Base-by-base conservation (phyloP, 768 basidiomycete genomes). In the Tylopilus felleus region DNA sequence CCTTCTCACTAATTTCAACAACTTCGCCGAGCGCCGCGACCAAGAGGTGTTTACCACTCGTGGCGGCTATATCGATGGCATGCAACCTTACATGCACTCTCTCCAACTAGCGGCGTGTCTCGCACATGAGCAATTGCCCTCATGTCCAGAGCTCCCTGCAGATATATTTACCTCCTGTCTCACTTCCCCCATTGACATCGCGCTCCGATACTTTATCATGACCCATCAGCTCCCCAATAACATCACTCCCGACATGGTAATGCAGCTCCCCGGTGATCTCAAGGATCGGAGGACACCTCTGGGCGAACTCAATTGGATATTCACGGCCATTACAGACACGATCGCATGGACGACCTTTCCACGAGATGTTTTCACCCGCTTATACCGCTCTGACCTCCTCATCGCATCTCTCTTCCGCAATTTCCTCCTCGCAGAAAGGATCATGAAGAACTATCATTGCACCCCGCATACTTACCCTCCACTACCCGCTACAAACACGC, bases 221-320 rank as follows among this genome's bases (percentile, higher is more conserved):
- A 90, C 89, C 55, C 90, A 94, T 57, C 86, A 88, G 50, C 81
- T 93, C 12, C 90, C 89, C 7, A 85, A 83, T 60, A 84, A 85
- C 53, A 81, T 90, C 64, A 86, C 85, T 9, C 79, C 87, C 27
- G 93, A 98, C 64, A 90, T 93, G 89, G 87, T 95, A 31, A 84
- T 90, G 80, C 90, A 94, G 68, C 82, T 99, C 13, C 97, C 97
- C 0, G 97, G 97, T 9, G 95, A 98, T 67, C 81, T 98, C 55
- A 97, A 96, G 72, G 97, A 99, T 65, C 82, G 97, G 19, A 83
- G 95, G 23, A 98, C 97, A 1, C 95, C 97, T 1, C 77, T 99
- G 0, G 97, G 97, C 47, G 97, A 99, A 73, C 81, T 99, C n/a
- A 97, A 96, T 68, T 99, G 97, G 97, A 98, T 98, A 58, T 98